Evolutionary conservation across 1,284 basidiomycete genomes (phyloP).

Genomic region (Xerocomus nothofagi): DNA sequence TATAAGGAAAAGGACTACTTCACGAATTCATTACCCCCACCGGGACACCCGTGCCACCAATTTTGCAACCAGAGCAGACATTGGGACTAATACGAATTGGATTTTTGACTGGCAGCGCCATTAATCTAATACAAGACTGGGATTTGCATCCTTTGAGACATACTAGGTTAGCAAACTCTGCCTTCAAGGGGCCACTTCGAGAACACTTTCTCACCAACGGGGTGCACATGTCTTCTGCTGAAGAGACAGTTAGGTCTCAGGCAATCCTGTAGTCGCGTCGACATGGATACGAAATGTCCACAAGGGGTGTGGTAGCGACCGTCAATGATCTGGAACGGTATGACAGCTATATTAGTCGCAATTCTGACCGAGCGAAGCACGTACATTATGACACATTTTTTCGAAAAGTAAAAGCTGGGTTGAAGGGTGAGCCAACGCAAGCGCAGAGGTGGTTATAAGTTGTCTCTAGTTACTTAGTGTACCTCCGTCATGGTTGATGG

Average conservation of each 20-base stretch:
- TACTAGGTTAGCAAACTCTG: slow-evolving; percentile 20
- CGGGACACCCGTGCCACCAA: slow-evolving; percentile 13
- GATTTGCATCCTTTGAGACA: slow-evolving; percentile 59
- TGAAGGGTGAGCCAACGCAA: slow-evolving; percentile 12
- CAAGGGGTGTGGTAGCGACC: slow-evolving; percentile 72
- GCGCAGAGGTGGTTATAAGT: slow-evolving; percentile 22
- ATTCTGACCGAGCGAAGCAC: slow-evolving; percentile 28
- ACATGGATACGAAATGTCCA: slow-evolving; percentile 75
- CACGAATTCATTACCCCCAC: slow-evolving; percentile 25
- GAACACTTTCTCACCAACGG: slow-evolving; percentile 44
- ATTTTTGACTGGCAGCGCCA: slow-evolving; percentile 69
- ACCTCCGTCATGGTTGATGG: slow-evolving; percentile 20
- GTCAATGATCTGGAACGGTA: slow-evolving; percentile 61
- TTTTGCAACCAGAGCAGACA: slow-evolving; percentile 54
- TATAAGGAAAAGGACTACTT: slow-evolving; percentile 3
- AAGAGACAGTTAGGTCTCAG: slow-evolving; percentile 64
- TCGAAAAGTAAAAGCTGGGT: slow-evolving; percentile 19
- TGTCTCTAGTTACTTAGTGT: slow-evolving; percentile 15
- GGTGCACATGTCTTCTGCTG: slow-evolving; percentile 63
- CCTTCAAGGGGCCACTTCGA: not conserved
- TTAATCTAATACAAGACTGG: slow-evolving; percentile 58
- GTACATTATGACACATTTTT: slow-evolving; percentile 80
- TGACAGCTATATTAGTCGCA: slow-evolving; percentile 5
- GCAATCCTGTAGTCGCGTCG: slow-evolving; percentile 70
- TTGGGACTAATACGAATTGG: slow-evolving; percentile 70